These are phyloP conservation scores for Metschnikowia continentalis DNA, from an alignment of 805 yeast genomes.

Conservation along the genomic window DNA sequence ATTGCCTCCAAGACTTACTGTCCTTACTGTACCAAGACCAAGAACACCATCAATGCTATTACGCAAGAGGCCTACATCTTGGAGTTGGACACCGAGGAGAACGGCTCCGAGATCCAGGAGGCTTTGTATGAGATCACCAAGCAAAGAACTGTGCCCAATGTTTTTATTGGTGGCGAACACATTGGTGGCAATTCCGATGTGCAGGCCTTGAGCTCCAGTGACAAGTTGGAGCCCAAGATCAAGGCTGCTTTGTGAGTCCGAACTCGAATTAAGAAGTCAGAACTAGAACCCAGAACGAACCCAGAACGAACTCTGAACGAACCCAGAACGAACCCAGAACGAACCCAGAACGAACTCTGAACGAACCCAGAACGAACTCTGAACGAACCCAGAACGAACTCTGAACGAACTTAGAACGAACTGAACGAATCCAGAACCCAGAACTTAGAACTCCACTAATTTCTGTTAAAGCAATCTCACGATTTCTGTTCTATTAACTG, in stretches of 20 bases:
- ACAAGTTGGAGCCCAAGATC: constrained; percentile 46
- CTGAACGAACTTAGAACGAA: too few relatives aligned
- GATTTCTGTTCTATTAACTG: too few relatives aligned
- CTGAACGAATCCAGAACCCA: too few relatives aligned
- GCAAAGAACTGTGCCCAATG: constrained; percentile 90
- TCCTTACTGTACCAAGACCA: constrained; percentile 27
- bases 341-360: too few relatives aligned
- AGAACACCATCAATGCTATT: constrained; percentile 15
- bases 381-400: too few relatives aligned
- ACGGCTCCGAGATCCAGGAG: constrained; percentile 28
- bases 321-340: too few relatives aligned
- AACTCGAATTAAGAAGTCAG: too few relatives aligned
- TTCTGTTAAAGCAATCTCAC: too few relatives aligned
- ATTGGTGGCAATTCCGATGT: constrained; percentile 94
- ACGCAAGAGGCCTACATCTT: constrained; percentile 41
- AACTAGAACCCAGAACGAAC: too few relatives aligned
- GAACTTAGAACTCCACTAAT: too few relatives aligned
- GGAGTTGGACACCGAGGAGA: constrained; percentile 25
- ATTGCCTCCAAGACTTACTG: constrained; percentile 52
- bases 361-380: too few relatives aligned
- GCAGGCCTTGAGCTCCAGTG: constrained; percentile 56
- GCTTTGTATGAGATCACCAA: constrained; percentile 59
- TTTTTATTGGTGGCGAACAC: constrained; percentile 87
- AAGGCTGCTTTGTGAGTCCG: constrained; percentile 20
- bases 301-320: too few relatives aligned